Percentiles rank a stretch among this genome's conserved stretches.
Evolutionary conservation across 495 filamentous ascomycete species (phyloP).

Genomic region (Hypoxylon rickii): DNA sequence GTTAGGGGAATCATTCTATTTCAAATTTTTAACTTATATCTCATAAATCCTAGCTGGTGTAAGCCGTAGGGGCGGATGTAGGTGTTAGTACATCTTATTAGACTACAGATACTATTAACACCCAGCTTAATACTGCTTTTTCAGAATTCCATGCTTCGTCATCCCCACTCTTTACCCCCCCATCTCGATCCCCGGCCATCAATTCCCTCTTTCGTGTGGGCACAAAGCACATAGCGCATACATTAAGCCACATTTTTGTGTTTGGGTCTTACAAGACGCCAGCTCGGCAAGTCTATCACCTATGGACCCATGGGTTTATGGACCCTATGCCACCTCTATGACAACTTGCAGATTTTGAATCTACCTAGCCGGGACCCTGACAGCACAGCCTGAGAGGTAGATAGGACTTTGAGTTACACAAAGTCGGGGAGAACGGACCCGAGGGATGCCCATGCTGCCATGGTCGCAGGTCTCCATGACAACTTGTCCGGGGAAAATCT

Average conservation of each 20-base stretch:
- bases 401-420: constrained; percentile 4
- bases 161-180: constrained; percentile 1
- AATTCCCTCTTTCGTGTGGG: constrained; percentile 5
- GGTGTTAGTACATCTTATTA: no score
- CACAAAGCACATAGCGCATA: constrained; percentile 21
- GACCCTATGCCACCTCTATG: no score
- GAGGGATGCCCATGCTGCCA: not conserved
- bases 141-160: constrained; percentile 35
- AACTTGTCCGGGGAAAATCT: no score
- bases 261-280: constrained; percentile 23
- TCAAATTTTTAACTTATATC: no score
- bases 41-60: no score
- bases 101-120: no score
- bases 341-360: no score
- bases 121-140: constrained; percentile 33
- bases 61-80: no score
- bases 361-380: not conserved
- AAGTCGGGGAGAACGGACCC: constrained; percentile 1
- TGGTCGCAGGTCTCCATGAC: no score
- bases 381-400: not conserved
- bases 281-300: constrained; percentile 30
- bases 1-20: no score
- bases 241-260: constrained; percentile 27
- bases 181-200: constrained; percentile 36
- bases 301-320: not conserved